Percentiles rank a stretch among this genome's conserved stretches.
These are phyloP conservation scores for Kodamaea arcana DNA, from an alignment of 1,139 yeast species.

Conservation along the genomic window DNA sequence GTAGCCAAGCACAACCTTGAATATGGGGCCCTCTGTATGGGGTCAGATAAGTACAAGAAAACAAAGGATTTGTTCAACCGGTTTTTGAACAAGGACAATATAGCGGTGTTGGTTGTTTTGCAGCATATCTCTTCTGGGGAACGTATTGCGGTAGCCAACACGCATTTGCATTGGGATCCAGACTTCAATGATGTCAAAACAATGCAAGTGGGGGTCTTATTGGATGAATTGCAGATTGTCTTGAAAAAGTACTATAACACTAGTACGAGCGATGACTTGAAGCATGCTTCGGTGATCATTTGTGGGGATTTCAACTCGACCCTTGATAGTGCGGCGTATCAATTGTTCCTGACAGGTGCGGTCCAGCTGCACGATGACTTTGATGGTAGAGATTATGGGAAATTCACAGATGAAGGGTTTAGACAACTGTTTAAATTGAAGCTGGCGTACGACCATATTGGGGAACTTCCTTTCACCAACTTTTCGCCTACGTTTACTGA, in stretches of 20 bases:
- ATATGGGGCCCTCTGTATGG: slow-evolving; percentile 84
- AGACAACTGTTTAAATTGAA: slow-evolving; percentile 75
- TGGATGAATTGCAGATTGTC: slow-evolving; percentile 77
- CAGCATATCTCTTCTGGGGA: slow-evolving; percentile 73
- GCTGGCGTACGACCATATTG: slow-evolving; percentile 79
- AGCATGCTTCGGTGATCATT: slow-evolving; percentile 68
- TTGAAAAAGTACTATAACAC: slow-evolving; percentile 50
- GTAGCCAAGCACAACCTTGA: slow-evolving; percentile 74
- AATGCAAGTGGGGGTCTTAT: slow-evolving; percentile 85
- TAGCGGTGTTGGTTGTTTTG: slow-evolving; percentile 77
- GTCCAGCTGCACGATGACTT: slow-evolving; percentile 75
- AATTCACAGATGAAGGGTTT: slow-evolving; percentile 86
- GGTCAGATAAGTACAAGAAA: slow-evolving; percentile 83
- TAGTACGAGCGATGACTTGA: slow-evolving; percentile 49
- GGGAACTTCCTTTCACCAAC: slow-evolving; percentile 92
- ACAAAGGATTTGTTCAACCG: slow-evolving; percentile 94
- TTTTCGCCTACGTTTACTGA: slow-evolving; percentile 91
- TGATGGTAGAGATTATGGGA: slow-evolving; percentile 86
- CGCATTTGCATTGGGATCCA: slow-evolving; percentile 99
- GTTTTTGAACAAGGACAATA: slow-evolving; percentile 92
- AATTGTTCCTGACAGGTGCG: slow-evolving; percentile 75
- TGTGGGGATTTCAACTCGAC: slow-evolving; percentile 97
- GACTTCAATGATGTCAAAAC: slow-evolving; percentile 94
- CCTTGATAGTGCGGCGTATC: slow-evolving; percentile 85
- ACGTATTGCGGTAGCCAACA: slow-evolving; percentile 71